Base-by-base conservation (phyloP, 257 asterid species). In the Prunella vulgaris region DNA sequence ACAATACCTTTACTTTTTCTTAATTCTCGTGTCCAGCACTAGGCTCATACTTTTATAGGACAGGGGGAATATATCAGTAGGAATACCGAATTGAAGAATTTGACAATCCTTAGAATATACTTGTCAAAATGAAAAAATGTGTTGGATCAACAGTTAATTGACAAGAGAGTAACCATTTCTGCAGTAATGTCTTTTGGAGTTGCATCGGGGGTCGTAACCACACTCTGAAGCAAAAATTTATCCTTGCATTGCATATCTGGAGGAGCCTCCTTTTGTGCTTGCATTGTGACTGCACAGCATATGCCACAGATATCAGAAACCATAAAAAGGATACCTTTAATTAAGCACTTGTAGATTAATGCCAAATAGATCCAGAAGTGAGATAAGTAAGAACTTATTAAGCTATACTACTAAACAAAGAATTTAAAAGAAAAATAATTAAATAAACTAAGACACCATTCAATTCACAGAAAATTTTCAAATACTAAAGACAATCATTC, bases 221-320 rank as follows among this genome's bases (percentile, higher is more conserved):
- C 86, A 71, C 98, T 87, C 81, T 92, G 98, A 78, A 92, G 90
- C 74, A 88, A 80, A 82, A 92, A 92, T 68, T 92, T 87, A 80
- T 92, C 98, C 82, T 75, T 89, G 87, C 98, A 92, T 68, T 81
- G 90, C 92, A 92, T 75, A 9, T 87, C 96, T 48, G 84, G 56
- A 68, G 98, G 98, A 44, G 82, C 86, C 74, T 92, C 96, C 82
- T 85, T 89, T 28, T 84, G 96, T 18, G 94, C 98, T 85, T 78
- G 84, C 84, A 85, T 73, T 21, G 78, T 82, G 72, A 75, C 80
- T 81, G 65, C 37, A 77, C 13, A 44, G 42, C 35, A 10, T 59
- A 48, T 10, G 12, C 54, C 20, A 56, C 22, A 61, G 3, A 79
- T 32, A 33, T 56, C 66, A 58, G 40, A 72, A 49, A 20, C 49